Base-by-base conservation (phyloP, 306 rosid species). In the Calophaca sinica region DNA sequence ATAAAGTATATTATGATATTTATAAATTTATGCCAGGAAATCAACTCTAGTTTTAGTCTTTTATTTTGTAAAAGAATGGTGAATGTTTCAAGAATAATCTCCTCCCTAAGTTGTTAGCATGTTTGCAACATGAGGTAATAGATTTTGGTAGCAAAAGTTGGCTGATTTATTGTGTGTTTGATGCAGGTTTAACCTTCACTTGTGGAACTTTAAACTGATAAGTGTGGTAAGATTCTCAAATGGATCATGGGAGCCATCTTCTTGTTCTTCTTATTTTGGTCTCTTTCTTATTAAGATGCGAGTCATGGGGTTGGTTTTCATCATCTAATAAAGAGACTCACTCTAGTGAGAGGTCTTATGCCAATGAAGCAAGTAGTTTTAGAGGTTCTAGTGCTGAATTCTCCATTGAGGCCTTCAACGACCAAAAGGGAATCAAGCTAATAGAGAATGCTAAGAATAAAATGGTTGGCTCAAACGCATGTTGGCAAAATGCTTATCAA, bases 401-500 rank as follows among this genome's bases (percentile, higher is more conserved):
- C 78, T 84, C 92, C 13, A 50, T 81, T 60, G 91, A 93, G 15
- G 87, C 79, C 5, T 77, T 87, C 60, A 78, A 77, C 9, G 89
- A 91, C 65, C 76, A 60, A 32, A 93, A 82, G 49, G 98, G 89
- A 67, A 14, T 78, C 11, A 61, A 80, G 63, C 50, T 81, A 9
- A 60, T 87, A 9, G 86, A 88, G 70, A 87, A 88, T 69, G 96
- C 96, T 2, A 82, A 81, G 71, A 83, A 63, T 7, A 85, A 87
- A 54, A 68, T 90, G 89, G 73, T 63, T 12, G 63, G 82, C 6
- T 68, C 93, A 28, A 84, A 89, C 53, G 67, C 83, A 32, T 91
- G 98, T 71, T 93, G 96, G 97, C 88, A 86, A 74, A 83, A 70
- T 35, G 96, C 96, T 66, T 89, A 91, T 57, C 53, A 55, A 13